Base-by-base conservation (phyloP, 352 stramenopile genomes). In the Pythium sukuiense region DNA sequence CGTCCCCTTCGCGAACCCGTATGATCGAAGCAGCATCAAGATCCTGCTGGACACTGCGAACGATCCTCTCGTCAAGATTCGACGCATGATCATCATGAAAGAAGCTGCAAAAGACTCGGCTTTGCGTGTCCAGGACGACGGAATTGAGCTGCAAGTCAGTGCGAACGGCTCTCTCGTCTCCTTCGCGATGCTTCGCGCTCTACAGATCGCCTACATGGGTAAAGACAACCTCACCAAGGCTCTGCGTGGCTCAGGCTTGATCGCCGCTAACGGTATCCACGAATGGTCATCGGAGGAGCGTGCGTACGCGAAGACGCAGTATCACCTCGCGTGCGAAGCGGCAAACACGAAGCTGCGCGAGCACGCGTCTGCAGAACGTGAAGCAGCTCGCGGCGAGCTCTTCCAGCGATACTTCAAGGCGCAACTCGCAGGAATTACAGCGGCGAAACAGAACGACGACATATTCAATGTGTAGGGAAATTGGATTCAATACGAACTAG, bases 61-160 rank as follows among this genome's bases (percentile, higher is more conserved):
- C 3, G 71, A 87, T 39, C 65, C 73, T 48, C 62, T 84, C 2
- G 20, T 76, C 27, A 86, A 87, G 60, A 77, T 86, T 41, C 69
- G 76, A 12, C 66, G 66, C 9, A 70, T 87, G 68, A 52, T 87
- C 8, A 70, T 84, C 24, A 45, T 71, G 16, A 86, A 86, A 56
- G 75, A 80, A 43, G 58, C 48, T n/a, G 63, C 62, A 8, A 61
- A 56, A n/a, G 62, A 71, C 16, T 46, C 50, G 14, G 50, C 59
- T 18, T 4, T 75, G 29, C 12, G 33, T n/a, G 43, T 59, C 16
- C 32, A 58, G 2, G 71, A 74, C 14, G 59, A 74, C 27, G 49
- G 27, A 3, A 39, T 74, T 16, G 35, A 53, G 0, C 54, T 85
- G 13, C 54, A 67, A 37, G 69, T 83, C n/a, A 60, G 71, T 35